Base-by-base conservation (phyloP, 768 basidiomycete species). In the Tricholoma furcatifolium region DNA sequence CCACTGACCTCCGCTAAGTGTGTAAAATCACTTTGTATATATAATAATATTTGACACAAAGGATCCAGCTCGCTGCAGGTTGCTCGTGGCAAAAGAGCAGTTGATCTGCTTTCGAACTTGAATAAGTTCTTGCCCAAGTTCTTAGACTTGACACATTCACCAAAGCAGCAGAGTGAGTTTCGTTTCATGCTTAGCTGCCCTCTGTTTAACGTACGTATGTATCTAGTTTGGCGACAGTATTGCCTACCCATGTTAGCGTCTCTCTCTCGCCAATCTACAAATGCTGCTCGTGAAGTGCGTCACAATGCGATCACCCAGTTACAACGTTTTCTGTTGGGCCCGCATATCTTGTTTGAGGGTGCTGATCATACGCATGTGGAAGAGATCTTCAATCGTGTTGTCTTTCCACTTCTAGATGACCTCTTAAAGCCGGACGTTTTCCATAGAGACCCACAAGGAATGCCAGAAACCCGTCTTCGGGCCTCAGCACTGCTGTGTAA, bases 401-500 rank as follows among this genome's bases (percentile, higher is more conserved):
- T 98, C 35, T 97, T 97, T 71, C 95, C 94, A 4, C 80, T 98
- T 36, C 69, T 98, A 27, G 94, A 98, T 56, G 95, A 96, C 58
- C 76, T 99, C 15, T 73, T 98, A 57, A 91, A 89, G 61, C 87
- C 91, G 0, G 86, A 93, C 54, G 82, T 89, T 15, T 84, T 85
- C 65, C 73, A 81, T 45, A 77, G 85, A 20, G 95, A 97, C 65
- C 88, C 91, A 0, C 76, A 81, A 58, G 93, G 92, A 24, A 91
- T 98, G 84, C 82, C 88, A 3, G 96, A 98, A 71, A 95, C 92
- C 7, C 82, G 96, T 3, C 67, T 98, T 31, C 81, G 91, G 24
- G 94, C 90, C 4, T 88, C 87, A 24, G 91, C 88, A n/a, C 71
- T 98, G 51, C 75, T 97, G 31, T 97, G 94, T 79, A 97, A 97